Percentiles rank a stretch among this genome's conserved stretches.
Evolutionary conservation across 495 filamentous ascomycete genomes (phyloP).

Genomic region (Podospora tetraspora): DNA sequence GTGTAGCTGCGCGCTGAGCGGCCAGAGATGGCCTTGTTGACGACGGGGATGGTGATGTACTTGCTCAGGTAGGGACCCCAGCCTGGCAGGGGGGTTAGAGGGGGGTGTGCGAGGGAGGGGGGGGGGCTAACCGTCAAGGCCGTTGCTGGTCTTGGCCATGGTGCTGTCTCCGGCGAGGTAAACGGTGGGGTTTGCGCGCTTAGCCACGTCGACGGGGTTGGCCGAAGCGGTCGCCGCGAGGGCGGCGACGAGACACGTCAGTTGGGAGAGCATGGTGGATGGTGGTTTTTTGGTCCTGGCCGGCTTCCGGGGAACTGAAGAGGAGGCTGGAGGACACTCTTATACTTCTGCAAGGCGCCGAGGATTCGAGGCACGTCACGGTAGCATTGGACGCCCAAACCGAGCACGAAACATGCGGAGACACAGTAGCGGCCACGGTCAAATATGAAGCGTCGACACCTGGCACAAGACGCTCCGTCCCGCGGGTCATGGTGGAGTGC

Average conservation of each 20-base stretch:
- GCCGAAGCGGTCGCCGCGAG: slow-evolving; percentile 7
- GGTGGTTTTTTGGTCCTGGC: neutral
- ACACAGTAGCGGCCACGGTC: neutral
- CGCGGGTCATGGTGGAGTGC: neutral
- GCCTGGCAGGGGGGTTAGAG: slow-evolving; percentile 27
- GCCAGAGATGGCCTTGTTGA: slow-evolving; percentile 56
- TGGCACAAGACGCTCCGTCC: neutral
- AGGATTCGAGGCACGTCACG: neutral
- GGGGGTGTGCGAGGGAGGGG: neutral
- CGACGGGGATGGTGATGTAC: slow-evolving; percentile 42
- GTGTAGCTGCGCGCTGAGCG: slow-evolving; percentile 57
- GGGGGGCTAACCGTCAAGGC: neutral
- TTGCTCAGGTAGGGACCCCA: slow-evolving; percentile 56
- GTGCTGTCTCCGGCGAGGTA: slow-evolving; percentile 56
- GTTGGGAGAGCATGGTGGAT: slow-evolving; percentile 6
- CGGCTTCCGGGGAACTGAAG: neutral
- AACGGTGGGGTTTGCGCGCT: slow-evolving; percentile 30
- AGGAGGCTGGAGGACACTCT: neutral
- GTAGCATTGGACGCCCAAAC: neutral
- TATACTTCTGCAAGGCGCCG: neutral
- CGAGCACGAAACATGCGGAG: neutral
- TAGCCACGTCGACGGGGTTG: slow-evolving; percentile 15
- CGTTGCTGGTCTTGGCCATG: slow-evolving; percentile 40
- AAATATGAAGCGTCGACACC: neutral
- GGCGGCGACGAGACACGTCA: slow-evolving; percentile 5